Evolutionary conservation across 805 yeast genomes (phyloP), one percentile per base, ranked within the genome.

Genomic region (Lipomyces yamadae): DNA sequence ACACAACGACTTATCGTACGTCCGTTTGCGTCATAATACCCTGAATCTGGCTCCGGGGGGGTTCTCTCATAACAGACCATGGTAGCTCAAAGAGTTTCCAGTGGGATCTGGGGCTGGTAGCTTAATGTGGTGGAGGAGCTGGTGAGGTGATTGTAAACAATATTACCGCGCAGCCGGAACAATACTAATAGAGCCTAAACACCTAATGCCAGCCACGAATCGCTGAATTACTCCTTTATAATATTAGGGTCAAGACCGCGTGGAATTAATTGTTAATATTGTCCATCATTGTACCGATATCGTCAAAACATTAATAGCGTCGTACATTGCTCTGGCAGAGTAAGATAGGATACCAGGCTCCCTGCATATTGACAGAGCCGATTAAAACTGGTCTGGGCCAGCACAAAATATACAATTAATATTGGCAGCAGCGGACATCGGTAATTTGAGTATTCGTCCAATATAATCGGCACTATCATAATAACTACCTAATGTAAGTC

Each of bases 41-140:
- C 48, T 24, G 24, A 42, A 42, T 42, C 48, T 24, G 24, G 24
- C 24, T 24, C 24, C 1, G 24, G 24, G 48, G 48, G 29, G n/a
- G n/a, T n/a, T 42, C 48, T 7, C 8, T 42, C 48, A 42, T 42
- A 15, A n/a, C 48, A n/a, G 3, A 15, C n/a, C 8, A 24, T 42
- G n/a, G 48, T 7, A n/a, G 48, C 18, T 18, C 24, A 42, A 42
- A n/a, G 6, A 42, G 48, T 15, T 15, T 11, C 24, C 48, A n/a
- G 24, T n/a, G 8, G 48, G 48, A 42, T 42, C 48, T 42, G 48
- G 48, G 48, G 48, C 48, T 42, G 48, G 48, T 42, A 37, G 39
- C 39, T 8, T 6, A 8, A 11, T 15, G n/a, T n/a, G 24, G 48
- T 42, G 18, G 18, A 15, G 48, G 48, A 15, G 18, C 8, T 15